These are phyloP conservation scores for Coniochaeta pulveracea DNA, from an alignment of 2,329 filamentous ascomycete genomes.

Conservation along the genomic window DNA sequence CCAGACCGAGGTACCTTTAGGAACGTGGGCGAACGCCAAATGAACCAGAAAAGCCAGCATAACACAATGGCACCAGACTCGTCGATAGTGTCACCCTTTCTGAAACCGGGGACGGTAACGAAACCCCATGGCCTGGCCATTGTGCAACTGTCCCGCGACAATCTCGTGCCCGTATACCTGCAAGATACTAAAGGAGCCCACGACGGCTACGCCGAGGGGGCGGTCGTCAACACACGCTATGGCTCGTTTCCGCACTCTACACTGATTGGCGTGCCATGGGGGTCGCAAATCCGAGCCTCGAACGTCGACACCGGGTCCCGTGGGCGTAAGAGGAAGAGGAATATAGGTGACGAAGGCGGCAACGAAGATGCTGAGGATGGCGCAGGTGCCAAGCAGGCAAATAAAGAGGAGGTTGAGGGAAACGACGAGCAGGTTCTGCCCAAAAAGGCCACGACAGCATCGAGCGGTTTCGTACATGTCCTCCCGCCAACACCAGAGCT, in stretches of 20 bases:
- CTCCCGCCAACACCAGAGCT: conserved; percentile 70
- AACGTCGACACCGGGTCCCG: conserved; percentile 86
- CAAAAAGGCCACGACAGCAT: conserved; percentile 40
- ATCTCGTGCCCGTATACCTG: conserved; percentile 65
- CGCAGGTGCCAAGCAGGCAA: background rate
- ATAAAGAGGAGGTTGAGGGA: background rate
- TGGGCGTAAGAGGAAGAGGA: conserved; percentile 54
- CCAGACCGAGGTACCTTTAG: no score
- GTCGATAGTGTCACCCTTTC: conserved; percentile 58
- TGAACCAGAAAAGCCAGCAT: no score
- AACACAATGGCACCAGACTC: conserved; percentile 9
- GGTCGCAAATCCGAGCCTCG: conserved; percentile 81
- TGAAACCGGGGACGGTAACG: conserved; percentile 56
- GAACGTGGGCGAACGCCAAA: no score
- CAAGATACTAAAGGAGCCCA: conserved; percentile 48
- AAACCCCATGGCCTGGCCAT: conserved; percentile 62
- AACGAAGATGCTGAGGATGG: conserved; percentile 5
- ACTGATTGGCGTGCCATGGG: conserved; percentile 72
- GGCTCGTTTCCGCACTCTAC: conserved; percentile 81
- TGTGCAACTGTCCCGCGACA: conserved; percentile 80
- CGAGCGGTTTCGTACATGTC: conserved; percentile 66
- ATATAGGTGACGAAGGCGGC: conserved; percentile 25
- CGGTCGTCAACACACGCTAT: conserved; percentile 83
- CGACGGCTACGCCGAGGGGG: conserved; percentile 64
- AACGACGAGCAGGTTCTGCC: conserved; percentile 17